Evolutionary conservation across 2,329 filamentous ascomycete genomes (phyloP).

Genomic region (Ophiostoma ulmi): DNA sequence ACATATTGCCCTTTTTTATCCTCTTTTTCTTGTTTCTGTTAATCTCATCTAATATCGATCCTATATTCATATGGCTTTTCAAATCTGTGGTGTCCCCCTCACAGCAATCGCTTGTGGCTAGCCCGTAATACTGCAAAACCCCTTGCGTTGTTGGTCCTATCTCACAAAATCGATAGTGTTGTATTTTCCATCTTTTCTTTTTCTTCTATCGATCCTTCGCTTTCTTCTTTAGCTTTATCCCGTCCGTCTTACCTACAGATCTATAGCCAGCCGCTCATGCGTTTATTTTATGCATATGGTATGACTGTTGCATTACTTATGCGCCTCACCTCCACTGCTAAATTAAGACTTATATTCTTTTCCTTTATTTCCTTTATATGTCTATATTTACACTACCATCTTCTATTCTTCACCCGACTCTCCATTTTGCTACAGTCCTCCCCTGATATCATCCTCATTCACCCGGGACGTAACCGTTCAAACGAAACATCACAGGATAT

Average conservation of each 20-base stretch:
- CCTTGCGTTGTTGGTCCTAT: neutral
- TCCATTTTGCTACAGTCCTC: neutral
- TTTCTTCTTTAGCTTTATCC: neutral
- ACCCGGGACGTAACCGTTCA: neutral
- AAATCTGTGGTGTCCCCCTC: neutral
- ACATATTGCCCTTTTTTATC: neutral
- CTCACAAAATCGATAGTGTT: neutral
- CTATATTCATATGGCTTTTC: neutral
- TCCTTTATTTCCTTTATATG: neutral
- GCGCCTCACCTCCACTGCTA: neutral
- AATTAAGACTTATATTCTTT: neutral
- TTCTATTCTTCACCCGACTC: neutral
- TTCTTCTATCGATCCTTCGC: neutral
- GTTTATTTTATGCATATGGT: conserved; percentile 20
- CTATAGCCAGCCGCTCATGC: conserved; percentile 17
- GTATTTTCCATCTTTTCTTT: neutral
- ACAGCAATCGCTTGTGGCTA: neutral
- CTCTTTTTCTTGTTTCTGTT: neutral
- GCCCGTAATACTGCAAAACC: neutral
- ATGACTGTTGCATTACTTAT: conserved; percentile 12
- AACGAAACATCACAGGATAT: neutral
- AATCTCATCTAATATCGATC: neutral
- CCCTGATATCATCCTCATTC: neutral
- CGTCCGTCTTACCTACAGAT: neutral
- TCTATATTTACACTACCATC: neutral